These are phyloP conservation scores for Leishmania turanica DNA, from an alignment of 208 protist genomes.

Conservation along the genomic window DNA sequence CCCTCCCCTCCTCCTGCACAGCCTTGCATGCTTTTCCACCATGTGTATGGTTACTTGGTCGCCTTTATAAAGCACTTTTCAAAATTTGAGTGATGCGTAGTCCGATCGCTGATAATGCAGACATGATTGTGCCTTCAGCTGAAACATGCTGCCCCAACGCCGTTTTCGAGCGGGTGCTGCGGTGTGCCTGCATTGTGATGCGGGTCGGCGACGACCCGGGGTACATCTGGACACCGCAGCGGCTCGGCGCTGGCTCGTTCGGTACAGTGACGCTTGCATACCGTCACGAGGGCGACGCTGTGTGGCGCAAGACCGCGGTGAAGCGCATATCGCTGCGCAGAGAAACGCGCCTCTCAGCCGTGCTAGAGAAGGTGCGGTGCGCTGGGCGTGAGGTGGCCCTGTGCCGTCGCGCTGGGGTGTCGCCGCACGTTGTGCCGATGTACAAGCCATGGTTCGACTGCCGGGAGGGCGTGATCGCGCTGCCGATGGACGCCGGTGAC, in stretches of 20 bases:
- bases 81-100: neutral
- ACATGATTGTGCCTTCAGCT: neutral
- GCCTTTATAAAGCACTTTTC: neutral
- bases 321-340: slow-evolving; percentile 10
- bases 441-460: slow-evolving; percentile 13
- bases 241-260: slow-evolving; percentile 10
- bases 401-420: neutral
- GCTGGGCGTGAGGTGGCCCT: slow-evolving; percentile 9
- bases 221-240: neutral
- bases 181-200: neutral
- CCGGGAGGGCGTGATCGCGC: neutral
- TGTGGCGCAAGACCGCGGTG: slow-evolving; percentile 5
- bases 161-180: neutral
- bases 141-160: neutral
- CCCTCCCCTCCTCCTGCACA: neutral
- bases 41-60: neutral
- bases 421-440: slow-evolving; percentile 11
- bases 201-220: slow-evolving; percentile 2
- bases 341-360: neutral
- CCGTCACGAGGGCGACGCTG: neutral
- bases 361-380: neutral
- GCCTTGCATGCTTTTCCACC: neutral
- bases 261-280: slow-evolving; percentile 13
- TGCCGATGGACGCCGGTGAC: slow-evolving; percentile 22
- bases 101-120: neutral